Evolutionary conservation across 345 rosid species (phyloP).

Genomic region (Diplotaxis tenuifolia): DNA sequence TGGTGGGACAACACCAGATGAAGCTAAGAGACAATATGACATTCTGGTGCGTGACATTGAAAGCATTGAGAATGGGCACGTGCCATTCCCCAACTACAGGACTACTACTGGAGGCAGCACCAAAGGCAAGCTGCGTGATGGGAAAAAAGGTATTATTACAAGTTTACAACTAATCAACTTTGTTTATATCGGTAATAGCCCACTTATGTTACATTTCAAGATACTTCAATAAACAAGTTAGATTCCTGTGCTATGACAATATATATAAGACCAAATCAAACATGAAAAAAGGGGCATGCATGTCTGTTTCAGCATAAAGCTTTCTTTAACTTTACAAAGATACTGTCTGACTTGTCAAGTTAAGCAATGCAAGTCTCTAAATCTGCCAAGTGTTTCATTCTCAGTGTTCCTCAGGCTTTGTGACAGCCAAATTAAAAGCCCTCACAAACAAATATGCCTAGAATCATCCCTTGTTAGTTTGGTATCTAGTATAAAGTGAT

Average conservation of each 20-base stretch:
- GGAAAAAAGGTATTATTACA: conserved; percentile 43
- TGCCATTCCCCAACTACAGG: conserved; percentile 82
- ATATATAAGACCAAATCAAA: neutral
- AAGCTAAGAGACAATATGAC: conserved; percentile 81
- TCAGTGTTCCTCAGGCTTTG: conserved; percentile 14
- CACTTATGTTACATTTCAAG: neutral
- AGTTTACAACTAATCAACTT: conserved; percentile 10
- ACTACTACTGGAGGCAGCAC: conserved; percentile 38
- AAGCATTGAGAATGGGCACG: conserved; percentile 73
- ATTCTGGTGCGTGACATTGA: conserved; percentile 68
- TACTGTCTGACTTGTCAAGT: conserved; percentile 17
- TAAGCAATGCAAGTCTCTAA: conserved; percentile 27
- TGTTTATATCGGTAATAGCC: conserved; percentile 12
- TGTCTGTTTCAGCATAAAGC: conserved; percentile 32
- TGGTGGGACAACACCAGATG: conserved; percentile 80
- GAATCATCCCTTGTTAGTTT: conserved; percentile 15
- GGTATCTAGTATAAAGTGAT: conserved; percentile 1
- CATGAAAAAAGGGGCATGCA: neutral
- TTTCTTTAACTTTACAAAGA: neutral
- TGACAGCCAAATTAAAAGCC: neutral
- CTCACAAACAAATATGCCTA: conserved; percentile 1
- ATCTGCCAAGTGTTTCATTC: conserved; percentile 30
- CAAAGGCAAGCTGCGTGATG: conserved; percentile 38
- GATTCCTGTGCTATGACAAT: neutral
- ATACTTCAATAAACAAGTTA: conserved; percentile 19